A percentile compares a stretch with the other conserved stretches of the same genome.
These are phyloP conservation scores for Albifimbria verrucaria DNA, from an alignment of 2,329 filamentous ascomycete species.

Conservation along the genomic window DNA sequence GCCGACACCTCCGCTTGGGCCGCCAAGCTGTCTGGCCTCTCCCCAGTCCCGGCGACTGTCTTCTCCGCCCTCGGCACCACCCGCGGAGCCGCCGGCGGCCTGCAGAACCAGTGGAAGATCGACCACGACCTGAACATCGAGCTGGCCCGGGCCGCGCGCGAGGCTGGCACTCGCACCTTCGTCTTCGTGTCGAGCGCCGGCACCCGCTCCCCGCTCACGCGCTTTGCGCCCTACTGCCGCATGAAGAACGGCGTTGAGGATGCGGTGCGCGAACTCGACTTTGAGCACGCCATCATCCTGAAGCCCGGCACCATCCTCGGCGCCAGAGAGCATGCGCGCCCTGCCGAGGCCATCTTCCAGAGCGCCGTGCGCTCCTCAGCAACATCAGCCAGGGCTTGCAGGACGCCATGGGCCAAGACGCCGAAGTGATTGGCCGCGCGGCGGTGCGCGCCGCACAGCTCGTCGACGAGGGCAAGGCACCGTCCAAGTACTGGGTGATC, in stretches of 20 bases:
- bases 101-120: slow-evolving; percentile 80
- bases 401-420: slow-evolving; percentile 71
- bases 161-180: slow-evolving; percentile 68
- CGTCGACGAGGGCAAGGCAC: slow-evolving; percentile 57
- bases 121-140: slow-evolving; percentile 84
- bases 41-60: slow-evolving; percentile 59
- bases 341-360: slow-evolving; percentile 54
- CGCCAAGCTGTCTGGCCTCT: slow-evolving; percentile 50
- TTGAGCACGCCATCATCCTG: slow-evolving; percentile 73
- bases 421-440: slow-evolving; percentile 66
- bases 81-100: slow-evolving; percentile 66
- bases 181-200: slow-evolving; percentile 68
- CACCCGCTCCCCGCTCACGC: slow-evolving; percentile 35
- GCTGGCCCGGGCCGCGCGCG: slow-evolving; percentile 71
- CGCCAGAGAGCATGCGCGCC: slow-evolving; percentile 57
- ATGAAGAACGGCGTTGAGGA: slow-evolving; percentile 93
- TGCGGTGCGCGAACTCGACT: slow-evolving; percentile 64
- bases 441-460: slow-evolving; percentile 59
- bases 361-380: slow-evolving; percentile 55
- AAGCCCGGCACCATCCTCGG: slow-evolving; percentile 76
- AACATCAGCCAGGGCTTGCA: slow-evolving; percentile 51
- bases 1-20: slow-evolving; percentile 69
- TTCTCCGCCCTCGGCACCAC: slow-evolving; percentile 82
- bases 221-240: slow-evolving; percentile 49
- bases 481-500: slow-evolving; percentile 59